Base-by-base conservation (phyloP, 108 stramenopile genomes). In the Cyclotella kingstonii region DNA sequence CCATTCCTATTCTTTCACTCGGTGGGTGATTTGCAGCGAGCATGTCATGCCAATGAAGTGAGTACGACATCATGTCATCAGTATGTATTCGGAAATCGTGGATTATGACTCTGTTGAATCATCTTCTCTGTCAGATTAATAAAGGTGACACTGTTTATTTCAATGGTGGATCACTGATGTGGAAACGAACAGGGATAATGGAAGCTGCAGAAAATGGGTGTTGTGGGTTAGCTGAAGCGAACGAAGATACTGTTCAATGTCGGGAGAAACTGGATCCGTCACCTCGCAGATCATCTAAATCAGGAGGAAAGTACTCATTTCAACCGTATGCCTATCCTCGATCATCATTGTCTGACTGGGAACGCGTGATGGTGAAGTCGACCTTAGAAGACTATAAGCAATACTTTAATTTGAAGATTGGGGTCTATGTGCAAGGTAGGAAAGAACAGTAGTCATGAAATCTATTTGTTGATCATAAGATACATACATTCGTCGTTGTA, bases 21-120 rank as follows among this genome's bases (percentile, higher is more conserved):
- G 26, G 79, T 74, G n/a, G 83, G 83, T 22, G 83, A 84, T 66
- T 69, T 84, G 45, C 83, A 84, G 39, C 52, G 72, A 43, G 83
- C 83, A 17, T 75, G 76, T 52, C 83, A 84, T 47, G 76, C 77
- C 6, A 74, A 74, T 64, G 81, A 82, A 54, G 77, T 81, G 33
- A 70, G 62, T 17, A 11, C n/a, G n/a, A n/a, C n/a, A n/a, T n/a
- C n/a, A n/a, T n/a, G n/a, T n/a, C n/a, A n/a, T n/a, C n/a, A n/a
- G n/a, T n/a, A n/a, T n/a, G n/a, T n/a, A n/a, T n/a, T n/a, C n/a
- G n/a, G n/a, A n/a, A 63, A 34, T 49, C 42, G 8, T 55, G 7
- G 25, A 26, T 9, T 50, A 5, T 50, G 12, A 12, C 56, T 2
- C 8, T 60, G 9, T 27, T 17, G 19, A 60, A 12, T 54, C 21